Evolutionary conservation across 768 basidiomycete genomes (phyloP), one percentile per base, ranked within the genome.

Genomic region (Lactifluus rugatus): DNA sequence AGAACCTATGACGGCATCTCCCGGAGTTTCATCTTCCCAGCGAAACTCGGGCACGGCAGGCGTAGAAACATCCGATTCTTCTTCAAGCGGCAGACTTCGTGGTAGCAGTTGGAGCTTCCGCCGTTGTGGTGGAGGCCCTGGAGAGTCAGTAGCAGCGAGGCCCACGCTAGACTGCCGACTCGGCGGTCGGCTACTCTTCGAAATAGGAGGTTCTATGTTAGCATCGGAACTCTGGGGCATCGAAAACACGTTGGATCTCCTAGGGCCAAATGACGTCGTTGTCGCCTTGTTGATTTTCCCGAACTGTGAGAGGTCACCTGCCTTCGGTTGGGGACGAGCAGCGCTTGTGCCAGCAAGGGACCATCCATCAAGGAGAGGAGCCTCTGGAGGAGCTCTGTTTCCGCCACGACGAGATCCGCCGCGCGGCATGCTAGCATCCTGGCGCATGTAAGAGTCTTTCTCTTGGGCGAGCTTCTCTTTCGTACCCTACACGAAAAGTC

Each of bases 401-500:
- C 81, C 84, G 39, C 93, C 95, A 44, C 93, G 85, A 53, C 91
- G 81, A 55, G 94, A 97, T 39, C 92, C 91, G 41, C 88, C 86
- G 41, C 94, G 85, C 25, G 92, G 93, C 82, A 95, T 91, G 70
- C 80, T 84, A 31, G 53, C 25, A 5, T 73, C 76, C 69, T 82
- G 83, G 66, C 77, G 86, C 67, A 79, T 84, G 19, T 75, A 76
- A 25, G 76, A 75, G 32, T 83, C 82, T 70, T 86, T 86, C 70
- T 93, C 89, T 68, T 84, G 85, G 13, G 85, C 86, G 60, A 83
- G 88, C 84, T 93, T 87, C 71, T 93, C 90, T 72, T 88, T 90
- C 28, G 87, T 89, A 65, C 85, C 89, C 88, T 94, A 52, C 3
- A 36, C 13, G 46, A 49, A 49, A 48, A 46, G 16, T 11, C 1